phyloP scores from a whole-genome alignment of 345 rosid species.

The thale cress (Arabidopsis thaliana) region DNA sequence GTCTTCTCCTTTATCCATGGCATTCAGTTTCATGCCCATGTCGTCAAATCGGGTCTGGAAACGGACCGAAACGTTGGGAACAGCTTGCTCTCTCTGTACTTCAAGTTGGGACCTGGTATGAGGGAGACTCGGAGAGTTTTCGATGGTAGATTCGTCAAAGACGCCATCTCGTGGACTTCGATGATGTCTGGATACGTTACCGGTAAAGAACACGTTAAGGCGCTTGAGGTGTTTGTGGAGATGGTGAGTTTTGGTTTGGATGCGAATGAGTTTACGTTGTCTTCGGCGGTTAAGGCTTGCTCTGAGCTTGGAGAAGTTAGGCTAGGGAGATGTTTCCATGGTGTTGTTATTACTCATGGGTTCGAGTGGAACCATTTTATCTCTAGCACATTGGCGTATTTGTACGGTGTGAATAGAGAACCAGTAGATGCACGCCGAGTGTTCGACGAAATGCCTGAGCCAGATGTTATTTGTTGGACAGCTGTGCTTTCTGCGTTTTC shows the following conservation, averaged over 20 bases:
- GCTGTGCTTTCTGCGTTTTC: constrained; percentile 69
- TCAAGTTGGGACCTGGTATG: constrained; percentile 67
- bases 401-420: constrained; percentile 67
- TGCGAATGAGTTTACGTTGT: constrained; percentile 77
- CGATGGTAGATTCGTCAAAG: constrained; percentile 63
- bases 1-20: constrained; percentile 63
- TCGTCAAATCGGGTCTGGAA: constrained; percentile 81
- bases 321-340: constrained; percentile 73
- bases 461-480: constrained; percentile 86
- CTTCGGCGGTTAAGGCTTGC: constrained; percentile 80
- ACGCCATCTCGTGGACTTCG: constrained; percentile 84
- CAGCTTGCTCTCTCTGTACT: constrained; percentile 76
- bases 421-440: constrained; percentile 56
- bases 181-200: constrained; percentile 75
- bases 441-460: constrained; percentile 78
- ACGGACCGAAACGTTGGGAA: constrained; percentile 77
- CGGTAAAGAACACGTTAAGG: constrained; percentile 52
- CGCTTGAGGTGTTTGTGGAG: constrained; percentile 66
- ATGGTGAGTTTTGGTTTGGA: constrained; percentile 71
- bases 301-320: constrained; percentile 58
- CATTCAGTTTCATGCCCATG: constrained; percentile 73
- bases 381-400: constrained; percentile 66
- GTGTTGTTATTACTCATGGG: constrained; percentile 62
- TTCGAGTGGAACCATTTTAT: constrained; percentile 62
- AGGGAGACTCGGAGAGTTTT: constrained; percentile 67